Evolutionary conservation across 2,329 filamentous ascomycete genomes (phyloP), one percentile per base, ranked within the genome.

Genomic region (Pseudogymnoascus sp.): DNA sequence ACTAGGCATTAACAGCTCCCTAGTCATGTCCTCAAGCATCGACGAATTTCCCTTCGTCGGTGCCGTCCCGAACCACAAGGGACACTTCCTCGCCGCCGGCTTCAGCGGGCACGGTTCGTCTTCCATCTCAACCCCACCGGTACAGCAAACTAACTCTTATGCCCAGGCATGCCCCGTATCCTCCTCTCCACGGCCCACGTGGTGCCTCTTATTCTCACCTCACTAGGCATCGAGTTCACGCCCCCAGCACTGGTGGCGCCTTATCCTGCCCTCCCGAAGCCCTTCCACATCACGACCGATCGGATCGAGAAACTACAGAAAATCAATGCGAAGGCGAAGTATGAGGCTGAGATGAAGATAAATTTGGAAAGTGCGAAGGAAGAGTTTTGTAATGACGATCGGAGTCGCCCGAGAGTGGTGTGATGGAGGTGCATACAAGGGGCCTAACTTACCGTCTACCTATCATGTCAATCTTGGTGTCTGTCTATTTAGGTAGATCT

Each of bases 131-230:
- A 37, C 33, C 12, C 12, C 33, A 14, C 33, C 11, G 11, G 12
- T 37, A 37, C 12, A 37, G 33, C 3, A 37, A 37, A 37, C 33
- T 37, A 14, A 37, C 33, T 37, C 3, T 37, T 14, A 37, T 37
- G 33, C 33, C 11, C 4, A 37, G 33, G 33, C 33, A 37, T 37
- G 33, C 33, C 33, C 12, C 33, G 33, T 14, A 37, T 37, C 12
- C 64, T 74, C 1, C 67, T 72, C 24, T 70, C 71, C 1, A 66
- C 70, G 0, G 71, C 72, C 1, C 67, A 72, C 31, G 67, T 74
- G 14, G 65, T 66, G 3, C 70, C 70, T 5, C 63, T 69, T 4
- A 61, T 74, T 2, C 59, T 74, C 7, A 60, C 67, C 5, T 67
- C 65, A 4, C 60, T 74, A 11, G 60, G 64, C 8, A 24, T 68